Conservation (phyloP, 2,329 filamentous ascomycete genomes). For the Venturia oleaginea region DNA sequence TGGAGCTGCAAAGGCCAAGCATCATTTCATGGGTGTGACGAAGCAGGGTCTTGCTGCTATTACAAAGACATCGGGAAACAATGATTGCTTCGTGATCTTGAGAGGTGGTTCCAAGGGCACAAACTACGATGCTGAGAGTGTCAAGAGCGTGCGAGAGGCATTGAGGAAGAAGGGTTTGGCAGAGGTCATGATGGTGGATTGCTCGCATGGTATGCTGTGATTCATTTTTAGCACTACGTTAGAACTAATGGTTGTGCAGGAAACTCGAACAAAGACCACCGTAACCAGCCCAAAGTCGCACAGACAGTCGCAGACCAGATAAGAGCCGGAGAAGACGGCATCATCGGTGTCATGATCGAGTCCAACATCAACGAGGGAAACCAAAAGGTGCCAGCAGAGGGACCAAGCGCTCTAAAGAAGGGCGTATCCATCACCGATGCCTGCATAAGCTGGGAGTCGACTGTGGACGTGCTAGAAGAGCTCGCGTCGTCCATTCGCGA, state of each 20-base stretch:
- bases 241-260: slow-evolving; percentile 39
- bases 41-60: slow-evolving; percentile 96
- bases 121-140: slow-evolving; percentile 83
- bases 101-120: slow-evolving; percentile 85
- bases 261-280: slow-evolving; percentile 95
- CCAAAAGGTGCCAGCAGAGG: slow-evolving; percentile 74
- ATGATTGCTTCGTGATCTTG: slow-evolving; percentile 95
- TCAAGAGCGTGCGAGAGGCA: slow-evolving; percentile 68
- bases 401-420: slow-evolving; percentile 68
- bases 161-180: slow-evolving; percentile 75
- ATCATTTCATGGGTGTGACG: slow-evolving; percentile 98
- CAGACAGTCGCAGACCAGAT: slow-evolving; percentile 75
- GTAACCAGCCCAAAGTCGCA: slow-evolving; percentile 92
- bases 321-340: slow-evolving; percentile 73
- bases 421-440: slow-evolving; percentile 94
- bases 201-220: slow-evolving; percentile 68
- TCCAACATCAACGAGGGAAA: slow-evolving; percentile 85
- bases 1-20: slow-evolving; percentile 66
- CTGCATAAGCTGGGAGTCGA: slow-evolving; percentile 88
- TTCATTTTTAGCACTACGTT: not conserved
- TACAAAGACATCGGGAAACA: slow-evolving; percentile 84
- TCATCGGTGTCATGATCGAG: slow-evolving; percentile 98
- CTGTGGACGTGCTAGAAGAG: slow-evolving; percentile 71
- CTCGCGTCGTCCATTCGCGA: slow-evolving; percentile 75
- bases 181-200: slow-evolving; percentile 94